Base-by-base conservation (phyloP, 441 rosid species). In the Croton setiger region DNA sequence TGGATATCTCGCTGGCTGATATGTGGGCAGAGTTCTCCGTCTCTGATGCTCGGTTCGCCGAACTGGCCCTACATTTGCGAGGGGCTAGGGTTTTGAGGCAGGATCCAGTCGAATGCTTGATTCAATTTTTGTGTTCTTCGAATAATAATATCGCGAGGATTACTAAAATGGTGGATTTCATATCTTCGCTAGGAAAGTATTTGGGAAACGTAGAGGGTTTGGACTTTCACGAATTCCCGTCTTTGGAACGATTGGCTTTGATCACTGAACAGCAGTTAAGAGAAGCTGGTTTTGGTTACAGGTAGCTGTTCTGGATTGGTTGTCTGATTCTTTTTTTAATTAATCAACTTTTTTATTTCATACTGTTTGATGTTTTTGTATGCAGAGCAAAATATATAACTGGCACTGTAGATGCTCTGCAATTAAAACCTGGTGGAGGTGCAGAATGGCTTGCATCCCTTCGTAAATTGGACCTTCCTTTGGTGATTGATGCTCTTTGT, bases 41-140 rank as follows among this genome's bases (percentile, higher is more conserved):
- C 23, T 79, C 82, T 10, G 98, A 93, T 69, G 63, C 82, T 51
- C 79, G 92, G 37, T 91, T 93, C 66, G 85, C 87, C 4, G 89
- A 82, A 74, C 74, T 93, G 56, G 89, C 93, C 13, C 74, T 43
- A 51, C 71, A 79, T 36, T 79, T 93, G 69, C 69, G 79, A 4
- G 98, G 98, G 12, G 95, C 96, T 20, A 85, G 98, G 77, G 98
- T 93, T 64, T 74, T 93, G 70, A 78, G 95, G 81, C 98, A 93
- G 86, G 89, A 89, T 61, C 97, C 98, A 27, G 73, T 89, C 7
- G 98, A 91, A 85, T 93, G 97, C 65, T 63, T 93, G 83, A 52
- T 89, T 18, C 98, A 93, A 80, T 93, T 93, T 72, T 55, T 91
- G 43, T 93, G 98, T 68, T 91, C 97, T 33, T 93, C 98, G 51